Percentiles rank a stretch among this genome's conserved stretches.
These are phyloP conservation scores for Oldenlandia corymbosa DNA, from an alignment of 257 asterid genomes.

Conservation along the genomic window DNA sequence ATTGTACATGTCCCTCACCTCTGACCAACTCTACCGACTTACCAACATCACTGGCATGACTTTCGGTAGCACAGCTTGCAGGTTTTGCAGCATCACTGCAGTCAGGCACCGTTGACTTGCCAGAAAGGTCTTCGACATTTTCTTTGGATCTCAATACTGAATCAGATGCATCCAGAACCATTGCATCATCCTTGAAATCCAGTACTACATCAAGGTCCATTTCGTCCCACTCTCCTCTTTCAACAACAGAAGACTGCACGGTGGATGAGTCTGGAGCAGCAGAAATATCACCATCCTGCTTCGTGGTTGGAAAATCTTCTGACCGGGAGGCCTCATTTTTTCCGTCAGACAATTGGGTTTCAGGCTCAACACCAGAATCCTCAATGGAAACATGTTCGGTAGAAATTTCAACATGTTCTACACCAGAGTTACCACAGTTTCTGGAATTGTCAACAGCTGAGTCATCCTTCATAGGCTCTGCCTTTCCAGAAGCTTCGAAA, in stretches of 20 bases:
- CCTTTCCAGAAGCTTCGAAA: slow-evolving; percentile 1
- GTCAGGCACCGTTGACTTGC: slow-evolving; percentile 21
- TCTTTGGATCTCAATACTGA: slow-evolving; percentile 20
- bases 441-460: slow-evolving; percentile 17
- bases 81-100: slow-evolving; percentile 21
- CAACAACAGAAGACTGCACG: slow-evolving; percentile 27
- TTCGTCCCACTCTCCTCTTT: slow-evolving; percentile 31
- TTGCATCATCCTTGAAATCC: slow-evolving; percentile 28
- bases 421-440: slow-evolving; percentile 17
- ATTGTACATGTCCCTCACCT: slow-evolving; percentile 22
- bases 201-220: slow-evolving; percentile 38
- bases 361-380: slow-evolving; percentile 22
- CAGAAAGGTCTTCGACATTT: slow-evolving; percentile 20
- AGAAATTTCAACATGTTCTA: slow-evolving; percentile 20
- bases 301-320: slow-evolving; percentile 18
- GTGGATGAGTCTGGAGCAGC: slow-evolving; percentile 24
- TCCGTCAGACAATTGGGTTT: slow-evolving; percentile 20
- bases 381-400: slow-evolving; percentile 14
- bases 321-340: slow-evolving; percentile 20
- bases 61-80: slow-evolving; percentile 18
- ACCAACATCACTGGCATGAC: slow-evolving; percentile 16
- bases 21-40: slow-evolving; percentile 1
- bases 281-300: slow-evolving; percentile 21
- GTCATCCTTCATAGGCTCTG: slow-evolving; percentile 8
- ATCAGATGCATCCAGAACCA: slow-evolving; percentile 19